Conservation (phyloP, 192 early-diverging fungal genomes). For the Phycomyces blakesleeanus region DNA sequence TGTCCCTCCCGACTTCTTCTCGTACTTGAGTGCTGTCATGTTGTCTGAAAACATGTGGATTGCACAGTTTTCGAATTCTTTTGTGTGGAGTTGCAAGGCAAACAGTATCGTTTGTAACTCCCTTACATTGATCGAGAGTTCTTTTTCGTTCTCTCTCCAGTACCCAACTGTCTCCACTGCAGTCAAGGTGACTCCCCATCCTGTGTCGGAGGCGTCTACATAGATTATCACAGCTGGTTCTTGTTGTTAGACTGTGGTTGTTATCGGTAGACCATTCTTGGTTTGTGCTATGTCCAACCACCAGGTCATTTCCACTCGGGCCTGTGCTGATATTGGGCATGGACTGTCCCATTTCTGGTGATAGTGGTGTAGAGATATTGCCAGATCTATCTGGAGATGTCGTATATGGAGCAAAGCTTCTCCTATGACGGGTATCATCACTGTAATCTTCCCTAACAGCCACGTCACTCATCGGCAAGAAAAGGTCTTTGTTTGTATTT, state of each 20-base stretch:
- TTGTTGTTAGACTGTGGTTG: not conserved
- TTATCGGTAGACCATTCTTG: constrained; percentile 14
- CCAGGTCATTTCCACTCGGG: constrained; percentile 1
- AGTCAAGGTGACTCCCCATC: constrained; percentile 9
- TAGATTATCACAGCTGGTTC: not conserved
- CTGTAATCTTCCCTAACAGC: constrained; percentile 12
- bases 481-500: not conserved
- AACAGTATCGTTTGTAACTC: constrained; percentile 10
- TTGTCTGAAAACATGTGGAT: constrained; percentile 14
- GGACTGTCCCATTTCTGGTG: constrained; percentile 4
- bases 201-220: constrained; percentile 14
- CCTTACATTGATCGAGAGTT: constrained; percentile 9
- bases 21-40: constrained; percentile 23
- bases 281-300: not conserved
- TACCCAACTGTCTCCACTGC: not conserved
- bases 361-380: not conserved
- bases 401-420: constrained; percentile 8
- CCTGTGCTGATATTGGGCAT: constrained; percentile 3
- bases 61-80: not conserved
- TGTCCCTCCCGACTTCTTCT: constrained; percentile 13
- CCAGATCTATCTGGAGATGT: constrained; percentile 8
- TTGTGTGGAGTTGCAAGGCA: constrained; percentile 7
- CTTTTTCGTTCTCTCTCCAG: constrained; percentile 5
- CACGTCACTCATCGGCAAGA: constrained; percentile 10
- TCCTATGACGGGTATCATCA: constrained; percentile 15